These are phyloP conservation scores for Colletotrichum chlorophyti DNA, from an alignment of 2,329 filamentous ascomycete species.

Conservation along the genomic window DNA sequence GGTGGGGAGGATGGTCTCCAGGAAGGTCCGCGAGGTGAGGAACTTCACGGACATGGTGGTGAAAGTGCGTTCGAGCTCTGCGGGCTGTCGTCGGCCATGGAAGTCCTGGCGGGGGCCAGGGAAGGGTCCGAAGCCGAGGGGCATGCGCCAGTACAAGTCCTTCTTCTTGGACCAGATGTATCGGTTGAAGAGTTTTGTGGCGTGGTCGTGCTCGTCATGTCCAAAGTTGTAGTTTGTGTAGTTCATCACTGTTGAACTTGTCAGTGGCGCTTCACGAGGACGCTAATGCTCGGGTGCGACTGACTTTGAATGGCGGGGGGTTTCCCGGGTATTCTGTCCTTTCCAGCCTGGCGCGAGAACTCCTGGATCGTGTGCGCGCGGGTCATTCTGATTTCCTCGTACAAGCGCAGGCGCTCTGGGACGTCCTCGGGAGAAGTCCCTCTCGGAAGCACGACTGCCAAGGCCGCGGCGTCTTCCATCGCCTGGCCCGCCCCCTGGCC, in stretches of 20 bases:
- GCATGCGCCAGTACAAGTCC: conserved; percentile 50
- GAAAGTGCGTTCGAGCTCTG: conserved; percentile 42
- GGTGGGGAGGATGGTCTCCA: conserved; percentile 55
- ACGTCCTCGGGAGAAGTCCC: conserved; percentile 54
- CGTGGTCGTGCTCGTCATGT: conserved; percentile 64
- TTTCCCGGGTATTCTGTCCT: conserved; percentile 40
- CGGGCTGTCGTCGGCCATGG: conserved; percentile 16
- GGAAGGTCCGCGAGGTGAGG: conserved; percentile 54
- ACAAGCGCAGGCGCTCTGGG: conserved; percentile 62
- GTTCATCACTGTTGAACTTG: conserved; percentile 38
- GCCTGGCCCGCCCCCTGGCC: conserved; percentile 68
- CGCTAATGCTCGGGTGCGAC: not conserved
- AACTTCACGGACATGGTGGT: conserved; percentile 55
- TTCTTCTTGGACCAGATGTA: conserved; percentile 50
- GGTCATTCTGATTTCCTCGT: conserved; percentile 63
- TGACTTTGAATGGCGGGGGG: conserved; percentile 10
- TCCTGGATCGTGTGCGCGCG: conserved; percentile 65
- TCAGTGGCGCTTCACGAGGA: not conserved
- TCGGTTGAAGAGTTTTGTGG: conserved; percentile 55
- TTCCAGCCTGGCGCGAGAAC: conserved; percentile 59
- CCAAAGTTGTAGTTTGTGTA: conserved; percentile 60
- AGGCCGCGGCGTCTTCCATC: conserved; percentile 70
- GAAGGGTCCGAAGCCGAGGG: conserved; percentile 53
- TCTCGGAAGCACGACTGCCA: conserved; percentile 61
- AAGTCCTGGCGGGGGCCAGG: conserved; percentile 40